Conservation (phyloP, 306 rosid species). For the Glycine tomentella region DNA sequence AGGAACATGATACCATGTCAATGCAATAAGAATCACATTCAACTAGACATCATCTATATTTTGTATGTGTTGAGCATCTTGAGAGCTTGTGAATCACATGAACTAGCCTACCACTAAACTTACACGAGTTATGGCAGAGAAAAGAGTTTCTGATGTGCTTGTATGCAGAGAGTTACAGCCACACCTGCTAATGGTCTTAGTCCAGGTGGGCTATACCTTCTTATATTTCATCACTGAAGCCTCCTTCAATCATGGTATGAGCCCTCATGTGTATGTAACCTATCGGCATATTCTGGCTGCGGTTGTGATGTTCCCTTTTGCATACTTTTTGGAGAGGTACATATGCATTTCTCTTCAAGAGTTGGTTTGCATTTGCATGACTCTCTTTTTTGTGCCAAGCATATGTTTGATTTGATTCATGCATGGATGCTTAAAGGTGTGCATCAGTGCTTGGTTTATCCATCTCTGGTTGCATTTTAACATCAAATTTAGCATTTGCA, state of each 20-base stretch:
- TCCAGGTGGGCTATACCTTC: slow-evolving; percentile 66
- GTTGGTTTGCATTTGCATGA: neutral
- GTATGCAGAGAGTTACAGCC: slow-evolving; percentile 64
- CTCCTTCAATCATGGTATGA: slow-evolving; percentile 93
- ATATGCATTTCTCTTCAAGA: neutral
- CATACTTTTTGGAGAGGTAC: slow-evolving; percentile 83
- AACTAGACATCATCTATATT: slow-evolving; percentile 24
- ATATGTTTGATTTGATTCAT: slow-evolving; percentile 6
- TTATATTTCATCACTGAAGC: slow-evolving; percentile 73
- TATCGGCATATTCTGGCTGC: slow-evolving; percentile 71
- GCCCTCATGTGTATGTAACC: slow-evolving; percentile 80
- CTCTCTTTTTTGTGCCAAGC: neutral
- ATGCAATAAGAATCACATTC: slow-evolving; percentile 54
- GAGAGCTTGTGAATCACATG: slow-evolving; percentile 11
- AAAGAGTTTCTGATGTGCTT: slow-evolving; percentile 12
- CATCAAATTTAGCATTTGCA: slow-evolving; percentile 11
- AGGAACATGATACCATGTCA: slow-evolving; percentile 42
- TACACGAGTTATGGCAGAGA: slow-evolving; percentile 42
- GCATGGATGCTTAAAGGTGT: no score
- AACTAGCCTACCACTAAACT: neutral
- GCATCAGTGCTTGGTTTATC: neutral
- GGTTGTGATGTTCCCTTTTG: slow-evolving; percentile 70
- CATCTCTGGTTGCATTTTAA: neutral
- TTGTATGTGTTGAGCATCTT: slow-evolving; percentile 33
- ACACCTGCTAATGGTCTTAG: slow-evolving; percentile 66